Base-by-base conservation (phyloP, 2,329 filamentous ascomycete genomes). In the Coniochaeta sp. region DNA sequence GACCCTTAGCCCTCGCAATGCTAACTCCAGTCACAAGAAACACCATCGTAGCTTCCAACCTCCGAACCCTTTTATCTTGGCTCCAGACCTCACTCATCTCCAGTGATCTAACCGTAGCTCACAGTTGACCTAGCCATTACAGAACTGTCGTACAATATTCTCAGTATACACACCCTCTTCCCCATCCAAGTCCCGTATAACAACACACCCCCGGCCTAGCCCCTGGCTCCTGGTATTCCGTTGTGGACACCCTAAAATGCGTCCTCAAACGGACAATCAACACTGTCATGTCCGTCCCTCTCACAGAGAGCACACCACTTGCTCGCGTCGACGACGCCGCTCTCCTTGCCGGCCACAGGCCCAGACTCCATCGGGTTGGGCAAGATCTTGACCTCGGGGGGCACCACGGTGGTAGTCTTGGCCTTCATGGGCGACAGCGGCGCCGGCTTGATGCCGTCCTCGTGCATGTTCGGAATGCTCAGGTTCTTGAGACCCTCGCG, bases 221-320 rank as follows among this genome's bases (percentile, higher is more conserved):
- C n/a, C 38, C 24, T 3, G 26, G 19, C 42, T 26, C 10, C 22
- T 10, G 17, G 26, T 52, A 26, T 16, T 7, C 19, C n/a, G 47
- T 50, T 24, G 26, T 19, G 22, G 14, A 26, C n/a, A 28, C 30
- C 50, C 60, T 77, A 88, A 65, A 88, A 89, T 32, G 86, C 86
- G 73, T 96, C 91, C 75, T 96, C 93, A 74, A 96, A 89, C 14
- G 93, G 92, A 74, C 93, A 96, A 73, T 96, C 91, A 62, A 96
- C 93, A 70, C 93, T 97, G 74, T 97, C 90, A 72, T 99, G 95
- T 16, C 95, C 95, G 69, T 99, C 95, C 63, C 91, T 86, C 79
- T 99, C 95, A 72, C 95, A 99, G 52, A 98, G 80, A 17, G 95
- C 95, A 74, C 95, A 99, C 95, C 95, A 99, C 76, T 96, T 97